Conservation (phyloP, 2,329 filamentous ascomycete genomes). For the Monilinia vaccinii-corymbosi region DNA sequence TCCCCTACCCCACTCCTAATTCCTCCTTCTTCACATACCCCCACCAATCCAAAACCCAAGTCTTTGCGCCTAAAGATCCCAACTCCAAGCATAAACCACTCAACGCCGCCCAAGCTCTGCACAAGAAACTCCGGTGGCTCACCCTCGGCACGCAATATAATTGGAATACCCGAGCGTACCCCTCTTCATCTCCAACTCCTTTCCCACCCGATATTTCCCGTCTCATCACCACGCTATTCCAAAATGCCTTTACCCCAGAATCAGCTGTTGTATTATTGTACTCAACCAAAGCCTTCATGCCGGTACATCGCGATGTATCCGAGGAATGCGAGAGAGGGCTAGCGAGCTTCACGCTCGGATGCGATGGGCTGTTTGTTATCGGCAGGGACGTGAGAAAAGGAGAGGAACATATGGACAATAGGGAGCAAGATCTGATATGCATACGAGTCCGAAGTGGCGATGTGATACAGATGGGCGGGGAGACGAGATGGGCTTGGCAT, state of each 20-base stretch:
- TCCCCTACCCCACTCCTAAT: slow-evolving; percentile 44
- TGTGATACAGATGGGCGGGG: slow-evolving; percentile 79
- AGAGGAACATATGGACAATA: slow-evolving; percentile 21
- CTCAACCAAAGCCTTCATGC: slow-evolving; percentile 80
- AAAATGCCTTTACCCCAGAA: slow-evolving; percentile 60
- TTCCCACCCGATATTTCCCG: slow-evolving; percentile 67
- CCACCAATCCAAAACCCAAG: slow-evolving; percentile 49
- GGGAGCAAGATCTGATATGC: slow-evolving; percentile 35
- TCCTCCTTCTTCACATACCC: slow-evolving; percentile 43
- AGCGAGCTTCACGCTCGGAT: slow-evolving; percentile 79
- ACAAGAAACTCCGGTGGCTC: slow-evolving; percentile 81
- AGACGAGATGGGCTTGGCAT: slow-evolving; percentile 86
- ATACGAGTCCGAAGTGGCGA: slow-evolving; percentile 75
- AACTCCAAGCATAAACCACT: slow-evolving; percentile 60
- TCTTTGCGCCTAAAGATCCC: slow-evolving; percentile 51
- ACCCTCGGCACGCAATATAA: slow-evolving; percentile 93
- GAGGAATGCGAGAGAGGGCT: slow-evolving; percentile 72
- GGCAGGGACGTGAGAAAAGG: slow-evolving; percentile 40
- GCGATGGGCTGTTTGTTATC: slow-evolving; percentile 81
- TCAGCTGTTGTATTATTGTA: slow-evolving; percentile 93
- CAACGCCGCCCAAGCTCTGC: slow-evolving; percentile 60
- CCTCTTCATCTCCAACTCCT: slow-evolving; percentile 49
- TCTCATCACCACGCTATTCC: slow-evolving; percentile 64
- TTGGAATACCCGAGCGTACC: slow-evolving; percentile 82
- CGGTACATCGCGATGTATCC: slow-evolving; percentile 87